Conservation (phyloP, 2,329 filamentous ascomycete genomes). For the Trichocomaceae sp. region DNA sequence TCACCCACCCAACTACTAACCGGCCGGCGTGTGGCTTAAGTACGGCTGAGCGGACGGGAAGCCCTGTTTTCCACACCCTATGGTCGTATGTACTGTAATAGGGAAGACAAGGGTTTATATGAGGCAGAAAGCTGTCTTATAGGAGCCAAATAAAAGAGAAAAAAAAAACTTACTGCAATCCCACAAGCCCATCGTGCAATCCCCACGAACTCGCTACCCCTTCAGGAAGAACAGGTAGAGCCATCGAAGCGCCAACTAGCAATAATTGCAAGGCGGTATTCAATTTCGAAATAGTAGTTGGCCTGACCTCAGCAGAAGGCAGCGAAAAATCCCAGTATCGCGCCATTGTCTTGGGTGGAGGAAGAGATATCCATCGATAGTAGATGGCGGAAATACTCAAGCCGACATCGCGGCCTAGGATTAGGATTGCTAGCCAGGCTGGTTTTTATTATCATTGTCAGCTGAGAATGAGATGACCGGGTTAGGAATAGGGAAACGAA, state of each 20-base stretch:
- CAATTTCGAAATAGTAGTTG: slow-evolving; percentile 49
- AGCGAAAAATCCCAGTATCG: slow-evolving; percentile 98
- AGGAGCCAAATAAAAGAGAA: slow-evolving; percentile 7
- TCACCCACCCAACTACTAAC: slow-evolving; percentile 46
- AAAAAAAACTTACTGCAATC: slow-evolving; percentile 36
- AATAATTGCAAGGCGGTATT: slow-evolving; percentile 90
- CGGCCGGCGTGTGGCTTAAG: slow-evolving; percentile 43
- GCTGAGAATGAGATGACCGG: not conserved
- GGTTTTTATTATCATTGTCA: not conserved
- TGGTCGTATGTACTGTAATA: slow-evolving; percentile 35
- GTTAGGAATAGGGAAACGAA: not conserved
- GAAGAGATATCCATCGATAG: slow-evolving; percentile 90
- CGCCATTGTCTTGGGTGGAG: slow-evolving; percentile 82
- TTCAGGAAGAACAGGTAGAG: slow-evolving; percentile 64
- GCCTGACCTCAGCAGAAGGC: slow-evolving; percentile 46
- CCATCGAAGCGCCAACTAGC: slow-evolving; percentile 76
- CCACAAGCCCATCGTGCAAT: slow-evolving; percentile 55
- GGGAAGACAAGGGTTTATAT: not conserved
- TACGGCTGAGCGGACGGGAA: slow-evolving; percentile 46
- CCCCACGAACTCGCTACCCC: slow-evolving; percentile 49
- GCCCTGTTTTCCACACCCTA: slow-evolving; percentile 44
- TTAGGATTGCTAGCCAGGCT: slow-evolving; percentile 85
- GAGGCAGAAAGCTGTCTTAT: slow-evolving; percentile 9
- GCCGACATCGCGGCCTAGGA: slow-evolving; percentile 79
- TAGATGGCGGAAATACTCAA: slow-evolving; percentile 84